These are phyloP conservation scores for Blastobotrys peoriensis DNA, from an alignment of 805 yeast species.

Conservation along the genomic window DNA sequence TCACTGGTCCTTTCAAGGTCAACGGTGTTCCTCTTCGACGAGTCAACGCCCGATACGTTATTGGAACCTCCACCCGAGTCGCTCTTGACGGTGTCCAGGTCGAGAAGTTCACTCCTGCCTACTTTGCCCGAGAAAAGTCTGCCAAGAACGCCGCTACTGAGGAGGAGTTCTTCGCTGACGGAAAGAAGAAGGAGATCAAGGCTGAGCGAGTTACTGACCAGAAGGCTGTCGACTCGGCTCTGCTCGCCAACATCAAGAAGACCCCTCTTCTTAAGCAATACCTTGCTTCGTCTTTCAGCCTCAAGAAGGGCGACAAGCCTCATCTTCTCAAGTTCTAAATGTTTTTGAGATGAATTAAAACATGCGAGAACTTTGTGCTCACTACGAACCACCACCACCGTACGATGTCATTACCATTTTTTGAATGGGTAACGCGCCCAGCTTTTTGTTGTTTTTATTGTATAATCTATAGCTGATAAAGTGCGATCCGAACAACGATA, in stretches of 20 bases:
- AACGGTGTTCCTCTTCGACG: conserved; percentile 99
- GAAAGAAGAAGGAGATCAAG: conserved; percentile 80
- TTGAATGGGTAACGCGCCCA: background rate
- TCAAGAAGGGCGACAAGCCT: conserved; percentile 98
- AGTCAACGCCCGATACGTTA: conserved; percentile 97
- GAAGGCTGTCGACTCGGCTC: conserved; percentile 88
- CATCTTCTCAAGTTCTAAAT: conserved; percentile 93
- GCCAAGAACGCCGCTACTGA: conserved; percentile 76
- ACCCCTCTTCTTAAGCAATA: conserved; percentile 96
- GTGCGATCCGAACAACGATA: background rate
- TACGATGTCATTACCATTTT: background rate
- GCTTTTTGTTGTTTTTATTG: background rate
- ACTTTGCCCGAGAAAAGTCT: conserved; percentile 94
- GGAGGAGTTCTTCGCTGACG: conserved; percentile 75
- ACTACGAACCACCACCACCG: background rate
- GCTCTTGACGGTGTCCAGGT: conserved; percentile 74
- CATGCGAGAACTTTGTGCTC: background rate
- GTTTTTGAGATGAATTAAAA: background rate
- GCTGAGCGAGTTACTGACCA: conserved; percentile 96
- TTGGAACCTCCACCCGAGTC: conserved; percentile 95
- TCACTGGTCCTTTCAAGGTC: conserved; percentile 98
- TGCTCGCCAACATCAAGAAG: conserved; percentile 91
- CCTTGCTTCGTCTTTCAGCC: conserved; percentile 91
- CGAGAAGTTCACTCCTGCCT: conserved; percentile 85
- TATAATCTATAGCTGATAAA: background rate